These are phyloP conservation scores for Nadsonia fulvescens DNA, from an alignment of 805 yeast genomes.

Conservation along the genomic window DNA sequence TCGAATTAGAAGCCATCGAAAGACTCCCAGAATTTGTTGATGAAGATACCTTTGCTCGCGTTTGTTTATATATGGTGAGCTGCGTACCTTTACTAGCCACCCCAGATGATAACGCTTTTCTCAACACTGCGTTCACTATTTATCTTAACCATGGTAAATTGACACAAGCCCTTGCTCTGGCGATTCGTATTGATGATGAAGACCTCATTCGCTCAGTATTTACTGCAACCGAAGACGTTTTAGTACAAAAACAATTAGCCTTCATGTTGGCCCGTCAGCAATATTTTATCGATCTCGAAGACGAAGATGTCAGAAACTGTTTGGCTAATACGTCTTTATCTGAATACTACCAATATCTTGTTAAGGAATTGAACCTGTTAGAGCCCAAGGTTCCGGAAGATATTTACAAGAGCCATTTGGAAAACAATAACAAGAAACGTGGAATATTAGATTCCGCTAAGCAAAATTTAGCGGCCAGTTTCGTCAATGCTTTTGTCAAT, in stretches of 20 bases:
- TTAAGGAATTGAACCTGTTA: conserved; percentile 70
- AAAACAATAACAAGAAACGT: conserved; percentile 45
- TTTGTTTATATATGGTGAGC: conserved; percentile 83
- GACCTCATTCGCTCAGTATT: conserved; percentile 63
- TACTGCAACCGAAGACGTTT: conserved; percentile 55
- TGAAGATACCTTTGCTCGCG: conserved; percentile 66
- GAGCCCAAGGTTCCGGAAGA: conserved; percentile 93
- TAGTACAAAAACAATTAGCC: conserved; percentile 74
- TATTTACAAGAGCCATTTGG: conserved; percentile 79
- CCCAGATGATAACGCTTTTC: conserved; percentile 74
- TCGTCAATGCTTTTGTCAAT: conserved; percentile 81
- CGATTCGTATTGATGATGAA: conserved; percentile 76
- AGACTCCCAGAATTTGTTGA: conserved; percentile 72
- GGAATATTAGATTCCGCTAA: conserved; percentile 73
- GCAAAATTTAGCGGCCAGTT: conserved; percentile 87
- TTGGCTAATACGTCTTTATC: conserved; percentile 64
- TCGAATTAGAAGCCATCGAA: conserved; percentile 79
- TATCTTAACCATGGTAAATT: conserved; percentile 63
- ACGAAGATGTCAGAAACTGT: conserved; percentile 57
- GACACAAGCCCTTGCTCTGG: conserved; percentile 79
- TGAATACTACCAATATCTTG: conserved; percentile 63
- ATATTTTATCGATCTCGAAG: conserved; percentile 44
- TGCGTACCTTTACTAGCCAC: conserved; percentile 95
- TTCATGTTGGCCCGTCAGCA: conserved; percentile 77
- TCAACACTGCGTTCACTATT: conserved; percentile 75